Evolutionary conservation across 2,329 filamentous ascomycete genomes (phyloP), one percentile per base, ranked within the genome.

Genomic region (Mollisia scopiformis): DNA sequence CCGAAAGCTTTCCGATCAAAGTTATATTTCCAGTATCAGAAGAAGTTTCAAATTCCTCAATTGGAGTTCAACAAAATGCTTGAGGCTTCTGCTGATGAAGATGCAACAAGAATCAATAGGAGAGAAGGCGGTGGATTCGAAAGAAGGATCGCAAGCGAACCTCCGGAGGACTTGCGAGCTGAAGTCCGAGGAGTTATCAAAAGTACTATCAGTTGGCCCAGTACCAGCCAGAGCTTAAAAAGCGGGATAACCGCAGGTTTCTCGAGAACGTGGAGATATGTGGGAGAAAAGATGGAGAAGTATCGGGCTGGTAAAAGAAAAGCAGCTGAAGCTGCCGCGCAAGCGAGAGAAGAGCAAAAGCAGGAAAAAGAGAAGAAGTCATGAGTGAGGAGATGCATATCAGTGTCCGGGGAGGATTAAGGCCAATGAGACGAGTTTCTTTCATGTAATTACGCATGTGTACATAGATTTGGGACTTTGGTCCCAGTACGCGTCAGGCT

Each of bases 11-110:
- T 99, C 82, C 87, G 95, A 37, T 86, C 90, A 57, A 93, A 92
- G 61, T 80, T 99, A 0, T 99, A 99, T 78, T 97, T 97, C 75
- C 88, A 93, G 71, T 99, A 97, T 75, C 93, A 97, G 75, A 88
- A 89, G 73, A 94, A 96, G 71, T 96, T 93, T 71, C 84, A 85
- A 58, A 95, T 99, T 46, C 92, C 94, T 0, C 87, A 88, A 16
- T 84, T 85, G 4, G 92, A 97, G 58, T 99, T 97, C 75, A 82
- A 91, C 70, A 84, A 86, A 70, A 93, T 98, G 87, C 88, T 97
- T 76, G 84, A 91, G 61, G 84, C 87, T n/a, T 86, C 83, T 43
- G 84, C 84, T 58, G 90, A 95, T 58, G 88, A 91, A 70, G 85
- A 89, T 58, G 84, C 87, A 1, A 80, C 82, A 19, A 82, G 87